Conservation (phyloP, 2,329 filamentous ascomycete genomes). For the Pezicula rhizophila region DNA sequence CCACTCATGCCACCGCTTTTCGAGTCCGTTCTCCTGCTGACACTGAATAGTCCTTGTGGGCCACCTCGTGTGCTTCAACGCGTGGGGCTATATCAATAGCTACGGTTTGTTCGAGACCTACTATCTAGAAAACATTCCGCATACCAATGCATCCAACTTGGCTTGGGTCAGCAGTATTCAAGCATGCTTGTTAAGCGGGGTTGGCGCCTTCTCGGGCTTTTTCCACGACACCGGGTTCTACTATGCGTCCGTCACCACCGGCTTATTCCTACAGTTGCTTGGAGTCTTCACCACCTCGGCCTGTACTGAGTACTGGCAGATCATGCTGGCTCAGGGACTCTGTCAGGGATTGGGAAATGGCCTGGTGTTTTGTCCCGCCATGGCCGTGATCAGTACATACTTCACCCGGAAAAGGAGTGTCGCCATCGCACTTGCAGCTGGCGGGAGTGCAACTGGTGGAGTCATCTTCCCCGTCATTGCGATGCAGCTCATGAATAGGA, state of each 20-base stretch:
- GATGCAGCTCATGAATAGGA: conserved; percentile 27
- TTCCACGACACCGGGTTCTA: conserved; percentile 37
- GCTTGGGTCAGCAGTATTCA: conserved; percentile 43
- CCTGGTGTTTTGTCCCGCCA: conserved; percentile 29
- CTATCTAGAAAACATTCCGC: conserved; percentile 30
- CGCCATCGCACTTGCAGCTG: conserved; percentile 26
- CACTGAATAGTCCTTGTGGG: conserved; percentile 19
- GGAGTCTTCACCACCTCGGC: conserved; percentile 32
- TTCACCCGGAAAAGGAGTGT: conserved; percentile 18
- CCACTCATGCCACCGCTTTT: too few relatives aligned
- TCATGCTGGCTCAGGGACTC: conserved; percentile 35
- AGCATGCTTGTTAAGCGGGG: conserved; percentile 35
- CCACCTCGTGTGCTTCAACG: conserved; percentile 23
- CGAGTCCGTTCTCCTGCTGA: too few relatives aligned
- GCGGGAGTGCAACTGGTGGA: conserved; percentile 30
- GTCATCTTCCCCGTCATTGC: conserved; percentile 36
- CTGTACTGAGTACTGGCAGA: conserved; percentile 30
- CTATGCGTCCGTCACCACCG: conserved; percentile 15
- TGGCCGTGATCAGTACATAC: conserved; percentile 26
- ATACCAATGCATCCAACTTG: conserved; percentile 33
- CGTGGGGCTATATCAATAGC: conserved; percentile 22
- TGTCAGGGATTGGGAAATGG: conserved; percentile 32
- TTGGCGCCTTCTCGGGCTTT: conserved; percentile 36
- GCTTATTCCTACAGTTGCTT: conserved; percentile 13
- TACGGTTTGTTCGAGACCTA: conserved; percentile 28